phyloP scores from a whole-genome alignment of 2,329 filamentous ascomycete species.

The Cladorrhinum sp. region DNA sequence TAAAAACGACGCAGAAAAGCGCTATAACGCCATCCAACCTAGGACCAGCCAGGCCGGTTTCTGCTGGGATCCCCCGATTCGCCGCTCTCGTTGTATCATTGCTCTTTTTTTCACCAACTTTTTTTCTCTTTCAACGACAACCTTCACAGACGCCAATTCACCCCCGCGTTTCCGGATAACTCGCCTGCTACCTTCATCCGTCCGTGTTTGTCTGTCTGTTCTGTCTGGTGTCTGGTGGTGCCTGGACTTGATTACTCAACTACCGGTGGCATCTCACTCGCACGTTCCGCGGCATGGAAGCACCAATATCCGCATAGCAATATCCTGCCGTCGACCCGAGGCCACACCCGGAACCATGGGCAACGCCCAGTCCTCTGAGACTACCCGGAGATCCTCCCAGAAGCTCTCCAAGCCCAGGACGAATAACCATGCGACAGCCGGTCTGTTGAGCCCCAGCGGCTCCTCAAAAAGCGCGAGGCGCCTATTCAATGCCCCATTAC shows the following conservation, averaged over 20 bases:
- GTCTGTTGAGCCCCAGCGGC: slow-evolving; percentile 39
- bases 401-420: slow-evolving; percentile 52
- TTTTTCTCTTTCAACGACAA: slow-evolving; percentile 7
- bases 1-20: background rate
- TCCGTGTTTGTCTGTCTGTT: slow-evolving; percentile 13
- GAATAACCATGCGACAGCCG: slow-evolving; percentile 40
- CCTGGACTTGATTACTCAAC: slow-evolving; percentile 27
- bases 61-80: slow-evolving; percentile 8
- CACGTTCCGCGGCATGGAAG: slow-evolving; percentile 39
- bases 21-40: slow-evolving; percentile 18
- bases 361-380: slow-evolving; percentile 47
- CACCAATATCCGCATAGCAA: slow-evolving; percentile 38
- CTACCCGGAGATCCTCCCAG: slow-evolving; percentile 39
- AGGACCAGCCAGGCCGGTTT: slow-evolving; percentile 16
- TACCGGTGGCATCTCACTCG: slow-evolving; percentile 19
- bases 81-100: background rate
- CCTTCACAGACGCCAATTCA: background rate
- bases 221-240: background rate
- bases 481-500: slow-evolving; percentile 29
- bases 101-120: slow-evolving; percentile 14
- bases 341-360: slow-evolving; percentile 42
- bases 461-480: slow-evolving; percentile 33
- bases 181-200: slow-evolving; percentile 8
- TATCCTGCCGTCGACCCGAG: slow-evolving; percentile 30
- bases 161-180: slow-evolving; percentile 12